Base-by-base conservation (phyloP, 1,284 basidiomycete genomes). In the Ganoderma lucidum region DNA sequence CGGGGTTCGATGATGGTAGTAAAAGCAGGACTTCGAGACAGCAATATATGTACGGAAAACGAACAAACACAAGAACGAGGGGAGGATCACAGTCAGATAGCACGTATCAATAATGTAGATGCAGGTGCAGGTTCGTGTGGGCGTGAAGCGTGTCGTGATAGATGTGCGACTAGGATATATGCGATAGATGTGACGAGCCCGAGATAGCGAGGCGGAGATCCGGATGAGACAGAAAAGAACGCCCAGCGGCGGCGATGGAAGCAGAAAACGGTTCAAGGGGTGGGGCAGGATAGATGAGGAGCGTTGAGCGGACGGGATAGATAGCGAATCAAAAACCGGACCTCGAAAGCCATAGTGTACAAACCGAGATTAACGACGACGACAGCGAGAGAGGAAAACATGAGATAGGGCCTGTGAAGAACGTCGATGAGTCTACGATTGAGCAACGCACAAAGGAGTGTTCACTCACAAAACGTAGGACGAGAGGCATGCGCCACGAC, bases 71-170 rank as follows among this genome's bases (percentile, higher is more conserved):
- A 71, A 64, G 53, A 68, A 66, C 42, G 41, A 41, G 51, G 35
- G 55, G 44, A 62, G n/a, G 53, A 48, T 32, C 35, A 60, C 14
- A 41, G 44, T 60, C 63, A 39, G 64, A 72, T 37, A 61, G 70
- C 63, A 37, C 53, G 64, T 62, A 48, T 58, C 65, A 71, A 72
- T 70, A 68, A 72, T 64, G 66, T 70, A 64, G 61, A 66, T 60
- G 66, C 61, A 44, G 44, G 64, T 61, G 37, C 61, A 39, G 51
- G 63, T 64, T 53, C 45, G 23, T 51, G 41, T 51, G 58, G 63
- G 67, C 72, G 68, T 73, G 37, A 69, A 69, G 42, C 35, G 59
- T 71, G 67, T 73, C 72, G 70, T 73, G 66, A 67, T 30, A 53
- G 62, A 64, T 61, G 65, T 48, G 56, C 64, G 68, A 65, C 35